These are phyloP conservation scores for Aspergillus homomorphus DNA, from an alignment of 495 filamentous ascomycete species.

Conservation along the genomic window DNA sequence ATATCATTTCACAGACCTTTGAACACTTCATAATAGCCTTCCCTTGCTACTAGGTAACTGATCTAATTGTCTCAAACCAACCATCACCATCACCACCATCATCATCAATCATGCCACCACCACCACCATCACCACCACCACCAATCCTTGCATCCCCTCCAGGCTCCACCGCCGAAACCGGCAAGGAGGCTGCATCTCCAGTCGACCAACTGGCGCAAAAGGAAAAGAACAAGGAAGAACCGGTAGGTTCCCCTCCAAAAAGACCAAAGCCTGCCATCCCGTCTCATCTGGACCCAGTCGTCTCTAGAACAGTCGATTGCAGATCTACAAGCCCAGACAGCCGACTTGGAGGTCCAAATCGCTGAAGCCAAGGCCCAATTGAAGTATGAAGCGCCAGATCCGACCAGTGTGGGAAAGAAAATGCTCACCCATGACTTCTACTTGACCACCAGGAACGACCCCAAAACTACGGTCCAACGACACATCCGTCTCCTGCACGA, in stretches of 20 bases:
- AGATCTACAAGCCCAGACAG: conserved; percentile 32
- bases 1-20: too few relatives aligned
- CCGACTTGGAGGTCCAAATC: conserved; percentile 30
- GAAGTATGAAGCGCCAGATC: conserved; percentile 28
- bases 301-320: conserved; percentile 34
- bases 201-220: conserved; percentile 11
- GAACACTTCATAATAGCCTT: too few relatives aligned
- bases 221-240: conserved; percentile 23
- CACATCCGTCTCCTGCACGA: conserved; percentile 68
- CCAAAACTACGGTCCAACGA: conserved; percentile 50
- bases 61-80: too few relatives aligned
- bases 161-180: not conserved
- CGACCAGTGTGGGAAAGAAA: not conserved
- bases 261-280: not conserved
- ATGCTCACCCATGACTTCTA: not conserved
- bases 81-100: too few relatives aligned
- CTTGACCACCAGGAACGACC: conserved; percentile 24
- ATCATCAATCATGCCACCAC: not conserved
- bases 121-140: not conserved
- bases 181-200: not conserved
- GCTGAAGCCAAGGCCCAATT: conserved; percentile 31
- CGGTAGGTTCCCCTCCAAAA: conserved; percentile 13
- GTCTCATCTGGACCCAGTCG: conserved; percentile 14
- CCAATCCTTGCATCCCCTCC: not conserved
- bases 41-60: too few relatives aligned